Base-by-base conservation (phyloP, 441 rosid species). In the Adansonia gregorii region DNA sequence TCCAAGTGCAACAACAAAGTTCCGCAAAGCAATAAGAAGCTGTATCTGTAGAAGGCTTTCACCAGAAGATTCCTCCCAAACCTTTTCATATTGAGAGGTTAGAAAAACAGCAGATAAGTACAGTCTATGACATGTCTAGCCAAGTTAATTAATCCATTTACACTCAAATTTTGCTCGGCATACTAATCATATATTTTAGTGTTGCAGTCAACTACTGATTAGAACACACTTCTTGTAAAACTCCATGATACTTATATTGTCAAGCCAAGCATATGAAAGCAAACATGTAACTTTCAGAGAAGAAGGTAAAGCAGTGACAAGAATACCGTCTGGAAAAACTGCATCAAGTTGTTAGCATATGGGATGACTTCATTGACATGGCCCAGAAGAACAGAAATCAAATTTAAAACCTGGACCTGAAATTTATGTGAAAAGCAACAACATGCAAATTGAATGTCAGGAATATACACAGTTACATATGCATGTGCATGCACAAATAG, bases 31-130 rank as follows among this genome's bases (percentile, higher is more conserved):
- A 84, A 93, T 94, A 78, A 96, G 96, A 85, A 96, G 94, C 87
- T 96, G 99, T 83, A 96, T 96, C 84, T 91, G 98, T 58, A 96
- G 86, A 84, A 96, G 98, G 86, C 98, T 94, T 87, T 96, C 98
- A 74, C 98, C 93, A 76, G 95, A 87, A 82, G 98, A 92, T 83
- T 92, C 99, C 90, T 94, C 98, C 99, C 98, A 96, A 48, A 93
- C 87, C 98, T 93, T 84, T 77, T 74, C 80, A 82, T 49, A 72
- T 6, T 20, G 31, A 68, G 55, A 52, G 9, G 73, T 61, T 43
- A 58, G 19, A 3, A 20, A 22, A 75, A 31, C 9, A n/a, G 1
- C 67, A n/a, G 59, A 46, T 17, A 73, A 73, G 41, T 4, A 60
- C 12, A 51, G 24, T 27, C 17, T 19, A 49, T 15, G 74, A 35